Percentiles rank a stretch among this genome's conserved stretches.
phyloP scores from a whole-genome alignment of 164 flowering plant species.

The Magnolia sinica region DNA sequence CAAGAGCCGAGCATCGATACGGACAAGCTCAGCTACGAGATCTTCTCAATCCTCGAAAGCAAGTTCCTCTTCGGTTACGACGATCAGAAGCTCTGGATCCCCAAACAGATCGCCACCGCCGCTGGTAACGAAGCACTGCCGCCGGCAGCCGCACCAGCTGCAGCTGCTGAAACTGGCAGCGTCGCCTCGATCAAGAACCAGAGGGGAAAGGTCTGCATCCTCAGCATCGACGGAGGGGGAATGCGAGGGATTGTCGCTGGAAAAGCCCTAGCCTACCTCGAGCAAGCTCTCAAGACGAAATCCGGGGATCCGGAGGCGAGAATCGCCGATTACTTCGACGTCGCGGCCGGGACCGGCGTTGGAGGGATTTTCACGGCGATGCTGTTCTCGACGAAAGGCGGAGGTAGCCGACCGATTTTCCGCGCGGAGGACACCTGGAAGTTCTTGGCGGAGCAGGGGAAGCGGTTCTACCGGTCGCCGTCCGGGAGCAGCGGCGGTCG shows the following conservation, averaged over 20 bases:
- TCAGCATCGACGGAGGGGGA: slow-evolving; percentile 85
- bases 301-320: slow-evolving; percentile 78
- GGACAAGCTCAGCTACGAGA: slow-evolving; percentile 81
- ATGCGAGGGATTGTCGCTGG: slow-evolving; percentile 79
- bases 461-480: slow-evolving; percentile 21
- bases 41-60: slow-evolving; percentile 79
- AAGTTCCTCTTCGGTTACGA: slow-evolving; percentile 81
- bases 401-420: slow-evolving; percentile 46
- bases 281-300: slow-evolving; percentile 57
- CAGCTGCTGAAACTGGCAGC: slow-evolving; percentile 1
- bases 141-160: not conserved
- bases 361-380: slow-evolving; percentile 93
- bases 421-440: slow-evolving; percentile 82
- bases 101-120: slow-evolving; percentile 38
- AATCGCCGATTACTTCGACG: slow-evolving; percentile 92
- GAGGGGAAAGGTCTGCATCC: slow-evolving; percentile 82
- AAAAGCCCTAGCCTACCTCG: slow-evolving; percentile 75
- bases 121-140: not conserved
- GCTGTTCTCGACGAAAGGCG: slow-evolving; percentile 63
- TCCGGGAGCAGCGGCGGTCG: slow-evolving; percentile 15
- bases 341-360: slow-evolving; percentile 81
- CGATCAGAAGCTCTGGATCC: slow-evolving; percentile 77
- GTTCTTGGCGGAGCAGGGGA: slow-evolving; percentile 58
- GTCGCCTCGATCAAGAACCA: slow-evolving; percentile 59
- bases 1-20: slow-evolving; percentile 78